Conservation (phyloP, 2,329 filamentous ascomycete genomes). For the Sclerotinia trifoliorum region DNA sequence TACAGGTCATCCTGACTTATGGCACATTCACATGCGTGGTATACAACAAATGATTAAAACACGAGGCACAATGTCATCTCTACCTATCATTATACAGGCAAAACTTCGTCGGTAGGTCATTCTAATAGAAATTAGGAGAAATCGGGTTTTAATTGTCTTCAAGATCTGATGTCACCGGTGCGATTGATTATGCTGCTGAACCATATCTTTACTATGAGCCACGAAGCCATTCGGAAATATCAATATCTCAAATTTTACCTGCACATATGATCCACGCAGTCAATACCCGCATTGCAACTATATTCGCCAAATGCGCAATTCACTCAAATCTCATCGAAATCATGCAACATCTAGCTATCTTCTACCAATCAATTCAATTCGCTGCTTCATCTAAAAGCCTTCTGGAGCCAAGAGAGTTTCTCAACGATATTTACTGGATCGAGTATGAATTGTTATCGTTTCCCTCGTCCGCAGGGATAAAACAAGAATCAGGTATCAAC, state of each 20-base stretch:
- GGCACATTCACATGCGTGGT: slow-evolving; percentile 33
- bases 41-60: slow-evolving; percentile 30
- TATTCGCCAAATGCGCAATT: slow-evolving; percentile 13
- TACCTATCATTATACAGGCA: slow-evolving; percentile 24
- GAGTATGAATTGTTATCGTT: slow-evolving; percentile 29
- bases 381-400: slow-evolving; percentile 1
- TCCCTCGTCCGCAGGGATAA: slow-evolving; percentile 12
- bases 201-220: slow-evolving; percentile 26
- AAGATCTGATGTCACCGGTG: slow-evolving; percentile 33
- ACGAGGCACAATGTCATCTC: slow-evolving; percentile 18
- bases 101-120: slow-evolving; percentile 29
- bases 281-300: not conserved
- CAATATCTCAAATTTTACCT: slow-evolving; percentile 26
- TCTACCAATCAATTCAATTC: slow-evolving; percentile 27
- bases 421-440: slow-evolving; percentile 30
- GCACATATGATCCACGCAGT: not conserved
- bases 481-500: slow-evolving; percentile 17
- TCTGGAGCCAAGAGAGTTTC: slow-evolving; percentile 27
- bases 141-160: not conserved
- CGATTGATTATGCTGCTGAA: slow-evolving; percentile 30
- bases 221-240: slow-evolving; percentile 2
- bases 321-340: slow-evolving; percentile 22
- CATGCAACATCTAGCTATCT: slow-evolving; percentile 27
- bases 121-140: not conserved
- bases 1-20: slow-evolving; percentile 27